These are phyloP conservation scores for Lyophyllum semitale DNA, from an alignment of 768 basidiomycete species.

Conservation along the genomic window DNA sequence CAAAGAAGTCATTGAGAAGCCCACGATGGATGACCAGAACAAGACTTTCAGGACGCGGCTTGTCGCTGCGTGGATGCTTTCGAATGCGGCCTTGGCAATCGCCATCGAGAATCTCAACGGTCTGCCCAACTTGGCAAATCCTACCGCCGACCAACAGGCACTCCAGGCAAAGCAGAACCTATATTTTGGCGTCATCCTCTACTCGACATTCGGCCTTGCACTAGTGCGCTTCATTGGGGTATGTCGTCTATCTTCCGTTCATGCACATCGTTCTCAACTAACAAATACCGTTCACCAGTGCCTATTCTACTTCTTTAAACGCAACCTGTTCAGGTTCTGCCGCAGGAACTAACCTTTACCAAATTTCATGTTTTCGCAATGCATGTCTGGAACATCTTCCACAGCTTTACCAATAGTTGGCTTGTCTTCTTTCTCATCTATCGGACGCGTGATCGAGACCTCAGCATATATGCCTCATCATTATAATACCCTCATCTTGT, in stretches of 20 bases:
- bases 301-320: constrained; percentile 79
- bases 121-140: constrained; percentile 37
- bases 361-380: not conserved
- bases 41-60: constrained; percentile 91
- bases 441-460: not conserved
- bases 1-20: constrained; percentile 72
- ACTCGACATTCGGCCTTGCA: constrained; percentile 75
- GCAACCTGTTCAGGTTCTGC: constrained; percentile 82
- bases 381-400: constrained; percentile 9
- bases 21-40: constrained; percentile 87
- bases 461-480: constrained; percentile 1
- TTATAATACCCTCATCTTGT: constrained; percentile 11
- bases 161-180: constrained; percentile 46
- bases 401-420: not conserved
- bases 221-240: constrained; percentile 77
- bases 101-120: constrained; percentile 79
- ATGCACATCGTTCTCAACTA: not conserved
- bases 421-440: constrained; percentile 4
- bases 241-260: constrained; percentile 29
- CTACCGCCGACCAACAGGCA: constrained; percentile 38
- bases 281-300: constrained; percentile 47
- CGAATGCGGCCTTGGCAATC: constrained; percentile 70
- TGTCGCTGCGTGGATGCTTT: constrained; percentile 78
- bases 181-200: constrained; percentile 81
- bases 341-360: constrained; percentile 56